Conservation (phyloP, 768 basidiomycete genomes). For the Boletales sp. region DNA sequence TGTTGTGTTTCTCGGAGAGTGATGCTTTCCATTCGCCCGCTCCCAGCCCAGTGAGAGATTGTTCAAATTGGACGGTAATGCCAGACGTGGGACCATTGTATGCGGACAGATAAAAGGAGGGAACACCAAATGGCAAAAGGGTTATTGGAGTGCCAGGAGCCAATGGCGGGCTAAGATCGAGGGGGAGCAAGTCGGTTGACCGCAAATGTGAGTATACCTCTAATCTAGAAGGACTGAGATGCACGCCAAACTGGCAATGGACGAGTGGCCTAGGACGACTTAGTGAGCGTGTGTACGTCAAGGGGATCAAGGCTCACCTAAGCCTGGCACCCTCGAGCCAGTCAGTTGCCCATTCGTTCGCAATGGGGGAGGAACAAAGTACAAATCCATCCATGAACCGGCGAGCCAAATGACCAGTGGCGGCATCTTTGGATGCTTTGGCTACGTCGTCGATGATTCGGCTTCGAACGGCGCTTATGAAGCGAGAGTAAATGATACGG, state of each 20-base stretch:
- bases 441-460: slow-evolving; percentile 51
- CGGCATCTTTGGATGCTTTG: slow-evolving; percentile 33
- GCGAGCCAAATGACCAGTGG: slow-evolving; percentile 35
- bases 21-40: slow-evolving; percentile 46
- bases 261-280: slow-evolving; percentile 49
- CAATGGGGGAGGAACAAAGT: slow-evolving; percentile 41
- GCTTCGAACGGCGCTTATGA: slow-evolving; percentile 62
- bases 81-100: slow-evolving; percentile 66
- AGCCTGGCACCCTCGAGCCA: slow-evolving; percentile 56
- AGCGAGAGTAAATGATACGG: slow-evolving; percentile 38
- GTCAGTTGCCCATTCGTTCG: slow-evolving; percentile 59
- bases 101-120: slow-evolving; percentile 69
- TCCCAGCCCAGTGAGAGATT: slow-evolving; percentile 61
- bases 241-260: slow-evolving; percentile 57
- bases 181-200: slow-evolving; percentile 54
- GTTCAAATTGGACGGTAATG: slow-evolving; percentile 59
- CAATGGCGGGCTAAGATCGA: slow-evolving; percentile 40
- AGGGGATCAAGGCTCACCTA: slow-evolving; percentile 34
- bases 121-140: slow-evolving; percentile 66
- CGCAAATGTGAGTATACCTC: slow-evolving; percentile 62
- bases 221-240: slow-evolving; percentile 44
- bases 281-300: slow-evolving; percentile 4
- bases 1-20: slow-evolving; percentile 20
- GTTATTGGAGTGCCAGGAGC: slow-evolving; percentile 63
- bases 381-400: slow-evolving; percentile 63